Percentiles rank a stretch among this genome's conserved stretches.
phyloP scores from a whole-genome alignment of 768 basidiomycete genomes.

The Lactarius tabidus region DNA sequence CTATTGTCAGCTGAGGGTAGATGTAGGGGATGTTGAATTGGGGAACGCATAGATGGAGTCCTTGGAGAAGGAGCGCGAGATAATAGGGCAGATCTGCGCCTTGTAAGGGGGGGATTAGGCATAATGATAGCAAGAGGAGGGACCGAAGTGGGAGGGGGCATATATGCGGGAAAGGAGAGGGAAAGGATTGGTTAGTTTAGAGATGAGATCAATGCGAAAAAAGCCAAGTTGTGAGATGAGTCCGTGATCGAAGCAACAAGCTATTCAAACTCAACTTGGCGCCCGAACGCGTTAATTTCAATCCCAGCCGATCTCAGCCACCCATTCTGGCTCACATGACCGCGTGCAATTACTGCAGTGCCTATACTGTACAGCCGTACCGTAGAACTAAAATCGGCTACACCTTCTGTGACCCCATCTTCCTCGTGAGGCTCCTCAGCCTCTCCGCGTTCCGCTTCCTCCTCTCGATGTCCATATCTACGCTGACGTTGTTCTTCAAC shows the following conservation, averaged over 20 bases:
- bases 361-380: too few species aligned
- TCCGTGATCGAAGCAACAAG: neutral
- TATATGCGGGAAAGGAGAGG: slow-evolving; percentile 29
- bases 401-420: slow-evolving; percentile 31
- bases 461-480: slow-evolving; percentile 70
- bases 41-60: slow-evolving; percentile 60
- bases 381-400: too few species aligned
- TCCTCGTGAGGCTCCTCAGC: slow-evolving; percentile 57
- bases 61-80: slow-evolving; percentile 43
- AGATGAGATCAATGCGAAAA: slow-evolving; percentile 12
- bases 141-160: slow-evolving; percentile 42
- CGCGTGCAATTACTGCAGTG: neutral
- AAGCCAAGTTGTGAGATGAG: slow-evolving; percentile 9
- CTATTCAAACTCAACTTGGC: slow-evolving; percentile 21
- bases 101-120: slow-evolving; percentile 53
- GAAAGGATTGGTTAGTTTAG: slow-evolving; percentile 24
- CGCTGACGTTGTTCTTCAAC: slow-evolving; percentile 49
- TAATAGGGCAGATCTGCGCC: slow-evolving; percentile 47
- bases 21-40: slow-evolving; percentile 49
- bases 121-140: slow-evolving; percentile 58
- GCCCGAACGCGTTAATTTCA: slow-evolving; percentile 19
- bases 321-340: slow-evolving; percentile 5
- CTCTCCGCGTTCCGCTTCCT: slow-evolving; percentile 73
- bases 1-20: slow-evolving; percentile 46
- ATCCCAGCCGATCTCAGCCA: slow-evolving; percentile 18